These are phyloP conservation scores for Trichoderma koningiopsis DNA, from an alignment of 2,329 filamentous ascomycete genomes.

Conservation along the genomic window DNA sequence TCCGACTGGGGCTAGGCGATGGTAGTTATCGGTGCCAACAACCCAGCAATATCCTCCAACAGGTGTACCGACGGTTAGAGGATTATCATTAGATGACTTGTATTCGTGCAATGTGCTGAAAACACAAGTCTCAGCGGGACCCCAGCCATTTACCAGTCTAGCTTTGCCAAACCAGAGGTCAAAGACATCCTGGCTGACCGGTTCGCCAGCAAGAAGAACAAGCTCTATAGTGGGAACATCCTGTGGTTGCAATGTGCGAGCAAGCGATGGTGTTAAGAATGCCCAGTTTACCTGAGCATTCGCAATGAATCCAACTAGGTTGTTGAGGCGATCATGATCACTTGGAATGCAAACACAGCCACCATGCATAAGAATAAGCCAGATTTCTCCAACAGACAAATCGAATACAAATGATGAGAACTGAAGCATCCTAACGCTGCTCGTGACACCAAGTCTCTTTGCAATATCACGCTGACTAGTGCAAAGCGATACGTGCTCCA, in stretches of 20 bases:
- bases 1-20: constrained; percentile 18
- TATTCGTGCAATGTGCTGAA: constrained; percentile 21
- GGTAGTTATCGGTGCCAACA: constrained; percentile 8
- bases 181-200: constrained; percentile 22
- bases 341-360: constrained; percentile 27
- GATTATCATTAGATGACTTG: constrained; percentile 14
- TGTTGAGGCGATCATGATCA: constrained; percentile 20
- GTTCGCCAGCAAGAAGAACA: constrained; percentile 24
- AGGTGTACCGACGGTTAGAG: constrained; percentile 16
- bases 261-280: constrained; percentile 25
- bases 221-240: constrained; percentile 23
- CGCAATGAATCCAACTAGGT: constrained; percentile 7
- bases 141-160: constrained; percentile 24
- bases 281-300: constrained; percentile 23
- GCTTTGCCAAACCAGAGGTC: constrained; percentile 22
- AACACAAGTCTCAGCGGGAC: constrained; percentile 26
- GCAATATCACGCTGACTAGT: constrained; percentile 30
- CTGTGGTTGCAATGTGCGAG: constrained; percentile 28
- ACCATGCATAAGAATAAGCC: constrained; percentile 20
- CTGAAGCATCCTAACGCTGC: constrained; percentile 24
- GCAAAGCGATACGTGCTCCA: constrained; percentile 47
- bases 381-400: constrained; percentile 24
- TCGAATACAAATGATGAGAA: constrained; percentile 27
- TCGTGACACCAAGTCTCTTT: constrained; percentile 14
- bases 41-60: constrained; percentile 24